These are phyloP conservation scores for Aspergillus wentii DNA, from an alignment of 495 filamentous ascomycete genomes.

Conservation along the genomic window DNA sequence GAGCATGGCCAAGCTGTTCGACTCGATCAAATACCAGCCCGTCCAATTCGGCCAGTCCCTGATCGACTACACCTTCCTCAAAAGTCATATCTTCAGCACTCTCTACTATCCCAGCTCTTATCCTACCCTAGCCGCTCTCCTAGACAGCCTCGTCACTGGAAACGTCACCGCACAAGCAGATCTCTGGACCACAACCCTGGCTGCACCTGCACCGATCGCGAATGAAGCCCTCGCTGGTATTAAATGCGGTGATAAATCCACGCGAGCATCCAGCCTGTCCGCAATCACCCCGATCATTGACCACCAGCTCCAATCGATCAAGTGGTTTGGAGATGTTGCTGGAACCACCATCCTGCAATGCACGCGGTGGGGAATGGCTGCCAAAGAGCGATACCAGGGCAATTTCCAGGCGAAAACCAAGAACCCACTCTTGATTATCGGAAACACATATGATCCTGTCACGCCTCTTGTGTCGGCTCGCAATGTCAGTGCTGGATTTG, in stretches of 20 bases:
- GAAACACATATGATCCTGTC: slow-evolving; percentile 35
- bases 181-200: not conserved
- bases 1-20: no score
- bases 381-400: slow-evolving; percentile 36
- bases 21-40: not conserved
- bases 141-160: slow-evolving; percentile 17
- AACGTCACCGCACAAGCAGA: slow-evolving; percentile 1
- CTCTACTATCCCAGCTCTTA: slow-evolving; percentile 24
- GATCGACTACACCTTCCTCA: slow-evolving; percentile 19
- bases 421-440: slow-evolving; percentile 39
- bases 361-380: slow-evolving; percentile 38
- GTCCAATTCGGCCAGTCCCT: not conserved
- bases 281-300: slow-evolving; percentile 12
- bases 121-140: slow-evolving; percentile 12
- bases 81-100: slow-evolving; percentile 11
- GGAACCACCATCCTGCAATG: slow-evolving; percentile 21
- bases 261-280: slow-evolving; percentile 3
- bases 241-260: not conserved
- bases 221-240: not conserved
- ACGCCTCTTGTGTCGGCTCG: slow-evolving; percentile 39
- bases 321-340: slow-evolving; percentile 10
- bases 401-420: slow-evolving; percentile 37
- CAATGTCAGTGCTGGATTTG: slow-evolving; percentile 37
- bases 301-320: slow-evolving; percentile 1
- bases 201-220: not conserved